A percentile compares a stretch with the other conserved stretches of the same genome.
phyloP scores from a whole-genome alignment of 1,284 basidiomycete species.

The Fistulinella cinereoalba region DNA sequence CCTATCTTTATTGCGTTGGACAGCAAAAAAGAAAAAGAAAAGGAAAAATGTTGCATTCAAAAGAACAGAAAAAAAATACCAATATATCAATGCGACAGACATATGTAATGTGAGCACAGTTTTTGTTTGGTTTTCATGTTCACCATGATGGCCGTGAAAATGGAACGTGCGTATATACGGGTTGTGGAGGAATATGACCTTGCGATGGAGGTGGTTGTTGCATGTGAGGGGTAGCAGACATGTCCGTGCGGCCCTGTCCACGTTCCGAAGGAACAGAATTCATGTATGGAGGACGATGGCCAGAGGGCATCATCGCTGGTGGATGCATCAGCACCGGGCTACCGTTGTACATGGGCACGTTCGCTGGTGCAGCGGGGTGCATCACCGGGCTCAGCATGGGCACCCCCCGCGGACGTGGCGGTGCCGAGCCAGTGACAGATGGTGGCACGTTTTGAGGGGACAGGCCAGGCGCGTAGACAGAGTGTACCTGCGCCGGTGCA shows the following conservation, averaged over 20 bases:
- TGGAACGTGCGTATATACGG: constrained; percentile 32
- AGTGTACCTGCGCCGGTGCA: constrained; percentile 44
- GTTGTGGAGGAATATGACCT: constrained; percentile 29
- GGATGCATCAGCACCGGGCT: constrained; percentile 69
- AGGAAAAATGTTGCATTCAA: constrained; percentile 33
- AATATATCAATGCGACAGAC: constrained; percentile 33
- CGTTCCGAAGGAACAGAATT: constrained; percentile 25
- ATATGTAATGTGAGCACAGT: constrained; percentile 21
- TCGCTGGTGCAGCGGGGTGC: constrained; percentile 47
- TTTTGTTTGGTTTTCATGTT: too few species aligned
- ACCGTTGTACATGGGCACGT: constrained; percentile 52
- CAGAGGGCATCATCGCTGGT: constrained; percentile 37
- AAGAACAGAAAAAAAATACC: constrained; percentile 27
- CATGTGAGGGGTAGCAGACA: constrained; percentile 24
- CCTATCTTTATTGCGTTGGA: constrained; percentile 1
- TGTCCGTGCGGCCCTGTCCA: constrained; percentile 30
- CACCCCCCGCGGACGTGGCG: constrained; percentile 47
- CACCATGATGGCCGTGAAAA: constrained; percentile 43
- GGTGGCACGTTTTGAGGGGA: constrained; percentile 43
- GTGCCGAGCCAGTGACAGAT: constrained; percentile 40
- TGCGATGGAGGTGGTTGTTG: constrained; percentile 30
- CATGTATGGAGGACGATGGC: constrained; percentile 32
- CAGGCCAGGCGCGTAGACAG: constrained; percentile 50
- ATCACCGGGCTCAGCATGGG: constrained; percentile 67
- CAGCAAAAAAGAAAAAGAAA: constrained; percentile 15